A percentile compares a stretch with the other conserved stretches of the same genome.
phyloP scores from a whole-genome alignment of 1,284 basidiomycete genomes.

The Gymnopus androsaceus region DNA sequence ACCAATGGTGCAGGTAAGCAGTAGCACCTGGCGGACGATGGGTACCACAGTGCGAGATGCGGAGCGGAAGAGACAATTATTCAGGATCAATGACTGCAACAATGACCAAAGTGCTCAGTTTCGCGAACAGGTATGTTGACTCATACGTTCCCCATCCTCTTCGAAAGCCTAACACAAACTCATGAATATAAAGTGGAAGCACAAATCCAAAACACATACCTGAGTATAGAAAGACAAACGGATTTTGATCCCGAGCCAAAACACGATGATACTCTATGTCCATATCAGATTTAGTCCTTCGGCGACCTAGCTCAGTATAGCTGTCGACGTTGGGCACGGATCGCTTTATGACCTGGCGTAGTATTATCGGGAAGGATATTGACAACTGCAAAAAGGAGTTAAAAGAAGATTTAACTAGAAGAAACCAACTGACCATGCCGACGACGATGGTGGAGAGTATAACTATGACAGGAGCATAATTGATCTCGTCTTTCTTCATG shows the following conservation, averaged over 20 bases:
- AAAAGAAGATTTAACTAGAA: neutral
- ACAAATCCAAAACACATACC: constrained; percentile 39
- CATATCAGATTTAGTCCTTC: constrained; percentile 57
- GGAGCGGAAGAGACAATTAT: constrained; percentile 76
- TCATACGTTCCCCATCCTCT: constrained; percentile 69
- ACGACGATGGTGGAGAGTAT: constrained; percentile 59
- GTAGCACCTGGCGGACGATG: constrained; percentile 64
- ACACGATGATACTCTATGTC: constrained; percentile 76
- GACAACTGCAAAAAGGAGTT: constrained; percentile 49
- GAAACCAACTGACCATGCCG: constrained; percentile 38
- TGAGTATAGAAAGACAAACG: constrained; percentile 73
- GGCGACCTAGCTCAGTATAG: constrained; percentile 72
- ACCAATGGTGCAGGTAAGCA: constrained; percentile 57
- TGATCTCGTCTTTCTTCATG: constrained; percentile 71
- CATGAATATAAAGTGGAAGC: neutral
- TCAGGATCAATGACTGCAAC: constrained; percentile 65
- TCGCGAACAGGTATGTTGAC: constrained; percentile 65
- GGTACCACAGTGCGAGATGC: constrained; percentile 51
- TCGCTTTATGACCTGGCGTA: constrained; percentile 56
- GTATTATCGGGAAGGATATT: constrained; percentile 71
- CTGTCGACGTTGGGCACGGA: constrained; percentile 68
- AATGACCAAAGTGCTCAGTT: constrained; percentile 68
- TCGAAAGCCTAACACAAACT: constrained; percentile 55
- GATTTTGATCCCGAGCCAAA: constrained; percentile 64
- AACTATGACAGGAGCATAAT: constrained; percentile 68